These are phyloP conservation scores for Ophioceras dolichostomum DNA, from an alignment of 2,329 filamentous ascomycete species.

Conservation along the genomic window DNA sequence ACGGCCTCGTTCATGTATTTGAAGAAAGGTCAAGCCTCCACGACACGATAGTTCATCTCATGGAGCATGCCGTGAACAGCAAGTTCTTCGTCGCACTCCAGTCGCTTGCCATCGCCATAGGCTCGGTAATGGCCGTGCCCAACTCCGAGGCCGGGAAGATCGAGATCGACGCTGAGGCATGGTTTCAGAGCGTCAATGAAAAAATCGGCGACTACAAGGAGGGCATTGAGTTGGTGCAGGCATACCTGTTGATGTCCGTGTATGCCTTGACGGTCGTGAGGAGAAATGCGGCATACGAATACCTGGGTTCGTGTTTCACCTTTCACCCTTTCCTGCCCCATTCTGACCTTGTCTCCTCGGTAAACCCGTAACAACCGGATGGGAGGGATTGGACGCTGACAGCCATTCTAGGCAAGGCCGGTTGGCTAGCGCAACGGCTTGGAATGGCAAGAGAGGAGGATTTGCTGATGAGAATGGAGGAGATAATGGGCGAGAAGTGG, in stretches of 20 bases:
- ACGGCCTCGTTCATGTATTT: slow-evolving; percentile 48
- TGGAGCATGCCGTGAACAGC: no score
- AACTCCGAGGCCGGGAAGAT: slow-evolving; percentile 11
- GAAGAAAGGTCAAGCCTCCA: no score
- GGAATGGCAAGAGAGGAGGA: slow-evolving; percentile 2
- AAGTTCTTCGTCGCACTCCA: no score
- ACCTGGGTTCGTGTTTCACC: slow-evolving; percentile 43
- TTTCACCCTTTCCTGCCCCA: no score
- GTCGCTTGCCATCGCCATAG: slow-evolving; percentile 51
- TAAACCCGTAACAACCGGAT: neutral
- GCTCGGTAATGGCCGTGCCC: slow-evolving; percentile 44
- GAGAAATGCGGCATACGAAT: slow-evolving; percentile 49
- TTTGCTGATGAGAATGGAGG: slow-evolving; percentile 2
- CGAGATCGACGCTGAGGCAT: slow-evolving; percentile 1
- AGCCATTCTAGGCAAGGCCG: neutral
- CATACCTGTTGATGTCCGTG: slow-evolving; percentile 48
- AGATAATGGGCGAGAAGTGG: no score
- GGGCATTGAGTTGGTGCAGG: slow-evolving; percentile 54
- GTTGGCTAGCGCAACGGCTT: slow-evolving; percentile 1
- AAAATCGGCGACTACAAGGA: neutral
- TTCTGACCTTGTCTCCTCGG: no score
- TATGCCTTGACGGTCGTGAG: slow-evolving; percentile 51
- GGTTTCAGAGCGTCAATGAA: slow-evolving; percentile 1
- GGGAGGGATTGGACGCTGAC: neutral
- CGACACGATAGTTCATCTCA: no score